Base-by-base conservation (phyloP, 1,139 yeast species). In the Lipomyces yarrowii region DNA sequence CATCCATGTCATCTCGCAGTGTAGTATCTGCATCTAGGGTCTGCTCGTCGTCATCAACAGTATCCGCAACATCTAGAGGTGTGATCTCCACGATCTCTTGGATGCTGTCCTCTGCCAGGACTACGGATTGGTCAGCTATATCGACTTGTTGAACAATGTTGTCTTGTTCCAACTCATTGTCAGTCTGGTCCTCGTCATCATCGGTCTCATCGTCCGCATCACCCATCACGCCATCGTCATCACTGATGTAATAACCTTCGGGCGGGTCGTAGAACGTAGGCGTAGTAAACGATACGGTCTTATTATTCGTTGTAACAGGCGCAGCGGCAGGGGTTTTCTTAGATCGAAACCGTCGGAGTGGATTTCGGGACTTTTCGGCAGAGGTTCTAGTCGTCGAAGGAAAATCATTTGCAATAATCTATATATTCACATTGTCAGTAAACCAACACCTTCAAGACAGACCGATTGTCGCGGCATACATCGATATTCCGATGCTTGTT, bases 401-500 rank as follows among this genome's bases (percentile, higher is more conserved):
- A 42, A 42, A 3, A 21, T 42, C 48, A 10, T 7, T 42, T 7
- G 48, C 21, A n/a, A 42, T 21, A 42, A 42, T 42, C 48, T 42
- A 42, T 18, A 42, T 18, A 21, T 21, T 11, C 21, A 42, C 30
- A 3, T 26, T 26, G 48, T 42, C 23, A 42, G 48, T 18, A 18
- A 7, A 8, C 48, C n/a, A 18, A n/a, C 48, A 21, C 48, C 10
- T 39, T 15, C 11, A n/a, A 6, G 48, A 42, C 21, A 37, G 5
- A 37, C 15, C 8, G 7, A 18, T 18, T 13, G 56, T n/a, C 51
- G 48, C 7, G 11, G 8, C 57, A 32, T 56, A 87, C 75, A 70
- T 89, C 91, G 77, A 91, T 97, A 78, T 94, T 94, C 71, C 92
- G 89, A 84, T 93, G 91, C 77, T 97, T 91, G 77, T 94, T 94